These are phyloP conservation scores for Rutstroemia sp. DNA, from an alignment of 2,329 filamentous ascomycete genomes.

Conservation along the genomic window DNA sequence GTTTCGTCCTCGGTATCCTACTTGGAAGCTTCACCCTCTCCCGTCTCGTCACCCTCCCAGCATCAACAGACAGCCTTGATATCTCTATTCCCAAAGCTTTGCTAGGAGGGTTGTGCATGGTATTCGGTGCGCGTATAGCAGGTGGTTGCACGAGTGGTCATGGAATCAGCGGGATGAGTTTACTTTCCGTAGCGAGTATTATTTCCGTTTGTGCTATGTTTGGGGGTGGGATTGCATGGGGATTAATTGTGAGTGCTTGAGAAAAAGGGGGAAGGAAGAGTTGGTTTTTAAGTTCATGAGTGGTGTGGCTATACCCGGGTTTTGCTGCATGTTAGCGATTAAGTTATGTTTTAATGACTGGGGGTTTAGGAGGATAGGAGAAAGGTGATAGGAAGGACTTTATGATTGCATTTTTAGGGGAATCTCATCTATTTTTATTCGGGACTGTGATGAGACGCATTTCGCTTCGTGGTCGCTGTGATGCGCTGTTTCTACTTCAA, in stretches of 20 bases:
- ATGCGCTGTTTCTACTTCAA: too few species aligned
- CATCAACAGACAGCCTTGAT: background rate
- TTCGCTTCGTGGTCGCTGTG: too few species aligned
- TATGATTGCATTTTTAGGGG: too few species aligned
- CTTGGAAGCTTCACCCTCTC: conserved; percentile 36
- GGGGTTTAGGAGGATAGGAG: too few species aligned
- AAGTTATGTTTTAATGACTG: too few species aligned
- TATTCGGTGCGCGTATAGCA: conserved; percentile 52
- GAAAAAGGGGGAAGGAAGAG: too few species aligned
- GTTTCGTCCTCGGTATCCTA: conserved; percentile 46
- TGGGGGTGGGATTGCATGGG: conserved; percentile 37
- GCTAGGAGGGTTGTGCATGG: conserved; percentile 49
- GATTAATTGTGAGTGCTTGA: background rate
- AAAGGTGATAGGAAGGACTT: too few species aligned
- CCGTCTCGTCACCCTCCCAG: conserved; percentile 6
- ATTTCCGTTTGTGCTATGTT: conserved; percentile 54
- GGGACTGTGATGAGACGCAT: too few species aligned
- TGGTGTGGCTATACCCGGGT: too few species aligned
- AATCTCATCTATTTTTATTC: too few species aligned
- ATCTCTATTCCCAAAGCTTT: conserved; percentile 16
- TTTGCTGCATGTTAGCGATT: too few species aligned
- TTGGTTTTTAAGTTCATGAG: too few species aligned
- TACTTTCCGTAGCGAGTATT: conserved; percentile 54
- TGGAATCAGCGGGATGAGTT: conserved; percentile 59
- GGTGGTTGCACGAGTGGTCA: conserved; percentile 64